Conservation (phyloP, 768 basidiomycete genomes). For the Amanita polypyramis region DNA sequence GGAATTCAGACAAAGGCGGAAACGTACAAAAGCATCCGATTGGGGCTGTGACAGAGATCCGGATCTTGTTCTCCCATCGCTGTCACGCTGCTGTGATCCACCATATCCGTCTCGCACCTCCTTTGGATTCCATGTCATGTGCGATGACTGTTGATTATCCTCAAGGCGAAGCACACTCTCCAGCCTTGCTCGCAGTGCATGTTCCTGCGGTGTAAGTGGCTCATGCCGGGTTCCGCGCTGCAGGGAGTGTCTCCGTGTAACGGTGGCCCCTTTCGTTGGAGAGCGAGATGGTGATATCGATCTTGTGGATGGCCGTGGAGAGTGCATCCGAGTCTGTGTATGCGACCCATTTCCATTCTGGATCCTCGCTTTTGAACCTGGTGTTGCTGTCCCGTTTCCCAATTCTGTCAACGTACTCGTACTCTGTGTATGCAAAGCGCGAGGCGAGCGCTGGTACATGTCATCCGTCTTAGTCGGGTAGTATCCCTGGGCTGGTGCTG, state of each 20-base stretch:
- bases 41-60: constrained; percentile 6
- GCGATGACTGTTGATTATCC: neutral
- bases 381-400: neutral
- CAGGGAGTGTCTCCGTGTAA: constrained; percentile 4
- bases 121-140: neutral
- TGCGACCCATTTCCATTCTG: neutral
- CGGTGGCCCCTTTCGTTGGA: neutral
- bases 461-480: neutral
- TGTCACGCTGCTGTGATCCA: constrained; percentile 1
- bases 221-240: constrained; percentile 1
- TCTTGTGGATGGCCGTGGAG: neutral
- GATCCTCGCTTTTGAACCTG: neutral
- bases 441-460: neutral
- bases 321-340: neutral
- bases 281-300: constrained; percentile 1
- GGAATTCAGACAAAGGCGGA: neutral
- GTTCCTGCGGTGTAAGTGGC: constrained; percentile 4
- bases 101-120: constrained; percentile 1
- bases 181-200: constrained; percentile 1
- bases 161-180: neutral
- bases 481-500: neutral
- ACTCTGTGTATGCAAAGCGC: neutral
- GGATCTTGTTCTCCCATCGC: constrained; percentile 1
- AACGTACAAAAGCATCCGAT: constrained; percentile 4
- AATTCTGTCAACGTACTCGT: neutral